Conservation (phyloP, 1,139 yeast species). For the Lodderomyces margitis region DNA sequence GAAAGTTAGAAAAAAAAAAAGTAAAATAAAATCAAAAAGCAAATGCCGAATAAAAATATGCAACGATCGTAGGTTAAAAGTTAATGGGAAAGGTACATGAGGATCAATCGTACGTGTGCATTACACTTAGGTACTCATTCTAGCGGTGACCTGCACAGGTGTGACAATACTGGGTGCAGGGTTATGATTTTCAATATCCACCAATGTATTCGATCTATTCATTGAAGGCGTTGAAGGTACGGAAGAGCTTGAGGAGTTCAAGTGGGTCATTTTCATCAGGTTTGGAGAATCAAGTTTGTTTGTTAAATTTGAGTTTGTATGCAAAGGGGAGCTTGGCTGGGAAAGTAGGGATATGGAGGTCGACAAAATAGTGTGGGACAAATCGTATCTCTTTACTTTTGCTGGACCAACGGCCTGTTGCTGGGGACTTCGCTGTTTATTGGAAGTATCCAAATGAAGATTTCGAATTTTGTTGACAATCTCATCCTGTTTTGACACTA, state of each 20-base stretch:
- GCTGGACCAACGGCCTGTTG: constrained; percentile 1
- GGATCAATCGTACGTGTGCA: too few relatives aligned
- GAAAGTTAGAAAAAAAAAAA: background rate
- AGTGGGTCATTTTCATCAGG: constrained; percentile 9
- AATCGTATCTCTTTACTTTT: constrained; percentile 18
- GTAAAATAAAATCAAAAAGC: constrained; percentile 1
- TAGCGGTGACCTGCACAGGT: constrained; percentile 46
- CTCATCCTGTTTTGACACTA: constrained; percentile 2
- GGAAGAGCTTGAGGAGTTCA: constrained; percentile 11
- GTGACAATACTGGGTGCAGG: constrained; percentile 44
- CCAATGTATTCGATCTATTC: constrained; percentile 10
- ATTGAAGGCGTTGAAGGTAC: constrained; percentile 15
- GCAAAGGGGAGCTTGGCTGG: constrained; percentile 24
- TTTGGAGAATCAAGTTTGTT: constrained; percentile 22
- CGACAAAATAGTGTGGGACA: constrained; percentile 21
- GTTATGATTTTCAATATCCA: constrained; percentile 27
- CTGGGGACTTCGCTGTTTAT: constrained; percentile 3
- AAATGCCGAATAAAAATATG: background rate
- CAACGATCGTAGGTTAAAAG: too few relatives aligned
- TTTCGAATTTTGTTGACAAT: background rate
- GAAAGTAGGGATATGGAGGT: constrained; percentile 19
- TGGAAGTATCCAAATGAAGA: constrained; percentile 1
- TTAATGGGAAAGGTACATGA: too few relatives aligned
- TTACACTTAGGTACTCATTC: constrained; percentile 38
- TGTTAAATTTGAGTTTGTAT: constrained; percentile 27